Evolutionary conservation across 1,284 basidiomycete genomes (phyloP), one percentile per base, ranked within the genome.

Genomic region (Trametes hirsuta): DNA sequence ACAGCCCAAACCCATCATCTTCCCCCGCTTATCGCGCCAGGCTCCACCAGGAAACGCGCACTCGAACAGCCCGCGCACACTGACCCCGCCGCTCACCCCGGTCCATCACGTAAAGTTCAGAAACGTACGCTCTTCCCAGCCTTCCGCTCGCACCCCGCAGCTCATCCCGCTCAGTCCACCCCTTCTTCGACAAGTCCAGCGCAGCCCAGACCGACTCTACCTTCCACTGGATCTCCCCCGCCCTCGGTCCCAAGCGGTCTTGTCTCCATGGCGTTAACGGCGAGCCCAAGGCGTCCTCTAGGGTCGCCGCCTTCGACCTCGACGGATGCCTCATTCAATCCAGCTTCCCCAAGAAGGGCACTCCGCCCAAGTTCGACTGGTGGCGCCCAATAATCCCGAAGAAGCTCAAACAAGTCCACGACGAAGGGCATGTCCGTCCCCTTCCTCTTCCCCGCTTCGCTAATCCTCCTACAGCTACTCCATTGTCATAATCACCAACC

Each of bases 311-410:
- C 6, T 94, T 95, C 67, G 94, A 97, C 70, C 77, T 97, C 5
- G 95, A 97, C 70, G 94, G 93, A 0, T 96, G 94, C 0, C 69
- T 97, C 55, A 94, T 97, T 71, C 84, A 85, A 66, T 83, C 84
- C 3, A 77, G 76, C 41, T 79, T 80, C 46, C 81, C 71, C 45
- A 77, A 75, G 65, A 84, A 81, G 59, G 79, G 76, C n/a, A 42
- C 69, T 24, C 71, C 79, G 47, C 71, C 76, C 0, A 81, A 83
- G 64, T 96, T 90, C 85, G 80, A 84, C 62, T 95, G 92, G 90
- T 95, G 93, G 93, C 75, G 85, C 63, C 71, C 80, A 0, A 71
- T 68, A n/a, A 85, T 97, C 1, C 88, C 87, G 1, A 69, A 72
- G 5, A 89, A 85, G 68, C 71, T 97, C 61, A 82, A 84, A 67